Conservation (phyloP, 371 early-diverging fungal species). For the Mycotypha africana region DNA sequence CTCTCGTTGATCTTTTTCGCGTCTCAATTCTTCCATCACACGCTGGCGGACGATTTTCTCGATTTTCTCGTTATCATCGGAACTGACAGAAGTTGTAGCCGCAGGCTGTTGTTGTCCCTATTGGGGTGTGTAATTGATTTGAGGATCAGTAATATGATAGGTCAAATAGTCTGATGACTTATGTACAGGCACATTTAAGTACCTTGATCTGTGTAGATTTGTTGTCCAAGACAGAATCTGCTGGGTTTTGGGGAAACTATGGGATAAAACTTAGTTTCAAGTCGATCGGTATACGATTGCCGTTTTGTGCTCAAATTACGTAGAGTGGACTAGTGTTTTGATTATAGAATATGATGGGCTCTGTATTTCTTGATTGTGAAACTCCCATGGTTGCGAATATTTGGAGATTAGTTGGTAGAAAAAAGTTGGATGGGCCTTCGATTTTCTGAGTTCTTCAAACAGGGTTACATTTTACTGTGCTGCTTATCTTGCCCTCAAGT, state of each 20-base stretch:
- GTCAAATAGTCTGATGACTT: too few relatives aligned
- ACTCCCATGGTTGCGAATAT: too few relatives aligned
- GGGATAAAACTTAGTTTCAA: too few relatives aligned
- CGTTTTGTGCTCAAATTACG: constrained; percentile 10
- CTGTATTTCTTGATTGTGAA: constrained; percentile 36
- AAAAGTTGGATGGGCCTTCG: too few relatives aligned
- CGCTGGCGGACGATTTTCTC: constrained; percentile 39
- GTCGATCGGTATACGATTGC: too few relatives aligned
- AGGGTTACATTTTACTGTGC: too few relatives aligned
- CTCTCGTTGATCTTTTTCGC: constrained; percentile 23
- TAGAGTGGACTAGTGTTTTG: constrained; percentile 36
- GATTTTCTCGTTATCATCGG: constrained; percentile 38
- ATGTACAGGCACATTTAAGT: background rate
- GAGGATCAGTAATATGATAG: too few relatives aligned
- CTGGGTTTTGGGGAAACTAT: constrained; percentile 1
- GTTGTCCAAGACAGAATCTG: background rate
- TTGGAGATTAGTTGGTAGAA: too few relatives aligned
- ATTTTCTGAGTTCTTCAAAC: too few relatives aligned
- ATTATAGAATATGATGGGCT: constrained; percentile 45
- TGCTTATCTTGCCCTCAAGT: too few relatives aligned
- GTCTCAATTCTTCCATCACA: constrained; percentile 38
- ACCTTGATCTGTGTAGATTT: background rate
- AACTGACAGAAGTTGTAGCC: too few relatives aligned
- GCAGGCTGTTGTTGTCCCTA: background rate
- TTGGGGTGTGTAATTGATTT: too few relatives aligned